Evolutionary conservation across 2,329 filamentous ascomycete species (phyloP).

Genomic region (Cryphonectria radicalis): DNA sequence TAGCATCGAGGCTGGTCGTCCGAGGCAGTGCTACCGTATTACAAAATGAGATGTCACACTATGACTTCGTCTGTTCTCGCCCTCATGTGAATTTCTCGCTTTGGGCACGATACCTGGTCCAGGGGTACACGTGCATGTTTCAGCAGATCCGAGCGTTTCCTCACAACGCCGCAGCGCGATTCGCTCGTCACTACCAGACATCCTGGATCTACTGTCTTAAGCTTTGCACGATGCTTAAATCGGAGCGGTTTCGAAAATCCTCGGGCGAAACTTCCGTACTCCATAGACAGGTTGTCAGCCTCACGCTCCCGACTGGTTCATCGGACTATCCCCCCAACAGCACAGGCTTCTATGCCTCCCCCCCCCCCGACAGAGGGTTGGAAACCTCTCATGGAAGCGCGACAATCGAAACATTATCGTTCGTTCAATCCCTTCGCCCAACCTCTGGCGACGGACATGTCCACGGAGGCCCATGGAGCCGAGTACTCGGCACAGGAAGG

Average conservation of each 20-base stretch:
- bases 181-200: background rate
- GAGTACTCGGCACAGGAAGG: background rate
- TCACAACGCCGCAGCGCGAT: background rate
- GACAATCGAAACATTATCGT: background rate
- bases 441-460: background rate
- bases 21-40: slow-evolving; percentile 13
- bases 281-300: background rate
- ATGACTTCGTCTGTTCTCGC: background rate
- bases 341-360: background rate
- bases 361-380: too few relatives aligned
- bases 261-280: background rate
- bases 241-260: background rate
- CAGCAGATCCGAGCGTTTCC: slow-evolving; percentile 4
- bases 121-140: background rate
- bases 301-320: background rate
- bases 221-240: background rate
- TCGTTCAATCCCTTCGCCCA: background rate
- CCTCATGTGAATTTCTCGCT: background rate
- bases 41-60: slow-evolving; percentile 18
- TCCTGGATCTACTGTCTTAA: background rate
- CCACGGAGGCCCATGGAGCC: background rate
- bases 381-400: background rate
- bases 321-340: background rate
- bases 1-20: slow-evolving; percentile 7
- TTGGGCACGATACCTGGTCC: background rate